phyloP scores from a whole-genome alignment of 306 rosid genomes.

The Cucurbita argyrosperma region DNA sequence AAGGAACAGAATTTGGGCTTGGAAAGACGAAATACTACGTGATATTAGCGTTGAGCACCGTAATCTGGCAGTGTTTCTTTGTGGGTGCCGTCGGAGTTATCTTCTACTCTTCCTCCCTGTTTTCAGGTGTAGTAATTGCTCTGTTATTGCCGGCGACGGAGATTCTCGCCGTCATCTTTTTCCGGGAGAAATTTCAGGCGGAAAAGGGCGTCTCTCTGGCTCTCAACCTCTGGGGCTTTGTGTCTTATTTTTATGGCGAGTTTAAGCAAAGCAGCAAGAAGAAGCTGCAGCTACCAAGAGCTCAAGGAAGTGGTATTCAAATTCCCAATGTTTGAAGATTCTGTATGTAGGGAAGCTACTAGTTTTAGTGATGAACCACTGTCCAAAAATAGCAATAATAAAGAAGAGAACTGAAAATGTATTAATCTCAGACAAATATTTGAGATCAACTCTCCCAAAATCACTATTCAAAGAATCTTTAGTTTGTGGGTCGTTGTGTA shows the following conservation, averaged over 20 bases:
- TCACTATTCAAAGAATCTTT: background rate
- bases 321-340: background rate
- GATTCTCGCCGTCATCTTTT: conserved; percentile 47
- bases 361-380: too few relatives aligned
- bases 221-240: conserved; percentile 59
- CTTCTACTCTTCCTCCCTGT: conserved; percentile 52
- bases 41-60: conserved; percentile 32
- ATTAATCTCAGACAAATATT: too few relatives aligned
- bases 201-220: conserved; percentile 47
- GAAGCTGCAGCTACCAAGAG: background rate
- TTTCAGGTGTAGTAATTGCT: conserved; percentile 47
- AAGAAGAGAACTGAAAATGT: too few relatives aligned
- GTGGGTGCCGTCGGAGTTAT: conserved; percentile 63
- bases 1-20: conserved; percentile 39
- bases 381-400: too few relatives aligned
- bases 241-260: conserved; percentile 64
- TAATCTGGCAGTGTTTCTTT: conserved; percentile 64
- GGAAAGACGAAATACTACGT: conserved; percentile 47
- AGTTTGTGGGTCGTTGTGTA: background rate
- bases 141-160: conserved; percentile 42
- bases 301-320: background rate
- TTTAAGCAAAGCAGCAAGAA: conserved; percentile 22
- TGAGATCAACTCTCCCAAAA: too few relatives aligned
- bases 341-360: too few relatives aligned
- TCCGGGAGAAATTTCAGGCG: conserved; percentile 37